These are phyloP conservation scores for Croton laevigatus DNA, from an alignment of 441 rosid species.

Conservation along the genomic window DNA sequence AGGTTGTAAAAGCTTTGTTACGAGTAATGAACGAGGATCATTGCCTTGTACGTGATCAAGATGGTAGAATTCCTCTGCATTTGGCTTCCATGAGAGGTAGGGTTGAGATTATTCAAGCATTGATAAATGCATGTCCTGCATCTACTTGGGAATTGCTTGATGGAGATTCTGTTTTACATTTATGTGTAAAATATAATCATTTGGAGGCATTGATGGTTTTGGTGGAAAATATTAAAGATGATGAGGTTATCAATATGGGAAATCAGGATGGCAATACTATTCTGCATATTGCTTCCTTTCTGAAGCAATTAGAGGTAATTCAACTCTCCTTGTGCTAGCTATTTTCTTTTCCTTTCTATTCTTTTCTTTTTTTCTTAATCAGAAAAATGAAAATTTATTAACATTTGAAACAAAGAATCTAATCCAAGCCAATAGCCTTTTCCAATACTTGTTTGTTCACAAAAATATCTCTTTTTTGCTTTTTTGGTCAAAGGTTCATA, in stretches of 20 bases:
- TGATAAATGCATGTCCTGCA: background rate
- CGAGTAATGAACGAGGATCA: slow-evolving; percentile 9
- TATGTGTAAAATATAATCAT: slow-evolving; percentile 13
- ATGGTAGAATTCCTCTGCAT: slow-evolving; percentile 35
- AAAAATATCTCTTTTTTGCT: too few relatives aligned
- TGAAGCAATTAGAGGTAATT: slow-evolving; percentile 20
- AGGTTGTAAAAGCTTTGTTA: slow-evolving; percentile 30
- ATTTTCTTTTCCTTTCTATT: too few relatives aligned
- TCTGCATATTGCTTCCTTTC: slow-evolving; percentile 6
- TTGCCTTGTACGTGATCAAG: slow-evolving; percentile 19
- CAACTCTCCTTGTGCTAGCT: background rate
- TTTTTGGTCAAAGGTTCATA: too few relatives aligned
- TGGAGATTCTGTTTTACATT: slow-evolving; percentile 12
- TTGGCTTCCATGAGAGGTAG: slow-evolving; percentile 13
- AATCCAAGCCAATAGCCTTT: too few relatives aligned
- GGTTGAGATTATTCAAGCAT: background rate
- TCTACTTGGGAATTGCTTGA: background rate
- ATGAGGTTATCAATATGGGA: background rate
- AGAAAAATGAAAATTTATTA: too few relatives aligned
- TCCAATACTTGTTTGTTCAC: too few relatives aligned
- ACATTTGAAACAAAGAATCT: too few relatives aligned
- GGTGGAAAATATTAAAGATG: background rate
- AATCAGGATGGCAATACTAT: slow-evolving; percentile 15
- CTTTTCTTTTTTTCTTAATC: too few relatives aligned
- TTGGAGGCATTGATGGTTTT: slow-evolving; percentile 5